These are phyloP conservation scores for Pseudogymnoascus sp. DNA, from an alignment of 2,329 filamentous ascomycete genomes.

Conservation along the genomic window DNA sequence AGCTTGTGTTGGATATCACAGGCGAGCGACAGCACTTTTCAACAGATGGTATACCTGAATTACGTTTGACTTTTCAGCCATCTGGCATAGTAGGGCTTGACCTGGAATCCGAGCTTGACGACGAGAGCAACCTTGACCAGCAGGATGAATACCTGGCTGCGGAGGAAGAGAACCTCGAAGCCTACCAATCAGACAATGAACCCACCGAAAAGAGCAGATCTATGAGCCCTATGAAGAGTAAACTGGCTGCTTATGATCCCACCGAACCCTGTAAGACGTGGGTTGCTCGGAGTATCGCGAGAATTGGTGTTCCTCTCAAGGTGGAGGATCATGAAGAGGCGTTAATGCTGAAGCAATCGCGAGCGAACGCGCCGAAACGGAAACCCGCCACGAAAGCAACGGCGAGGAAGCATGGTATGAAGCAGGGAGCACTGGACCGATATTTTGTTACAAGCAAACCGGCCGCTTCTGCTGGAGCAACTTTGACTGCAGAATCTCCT, in stretches of 20 bases:
- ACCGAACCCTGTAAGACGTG: conserved; percentile 58
- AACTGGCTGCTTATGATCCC: conserved; percentile 53
- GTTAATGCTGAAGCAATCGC: conserved; percentile 9
- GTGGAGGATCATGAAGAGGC: conserved; percentile 57
- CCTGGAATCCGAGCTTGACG: conserved; percentile 61
- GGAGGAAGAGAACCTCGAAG: conserved; percentile 42
- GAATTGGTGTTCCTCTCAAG: conserved; percentile 56
- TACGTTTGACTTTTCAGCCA: conserved; percentile 73
- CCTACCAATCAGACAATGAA: background rate
- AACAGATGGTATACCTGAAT: conserved; percentile 68
- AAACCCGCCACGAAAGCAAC: conserved; percentile 23
- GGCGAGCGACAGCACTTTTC: conserved; percentile 62
- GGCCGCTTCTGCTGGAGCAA: background rate
- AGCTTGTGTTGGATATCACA: conserved; percentile 59
- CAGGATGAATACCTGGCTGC: conserved; percentile 42
- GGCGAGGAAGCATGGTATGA: conserved; percentile 22
- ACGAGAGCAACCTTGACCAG: conserved; percentile 33
- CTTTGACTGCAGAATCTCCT: background rate
- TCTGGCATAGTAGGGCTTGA: conserved; percentile 71
- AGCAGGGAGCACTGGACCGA: conserved; percentile 28
- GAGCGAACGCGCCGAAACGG: conserved; percentile 21
- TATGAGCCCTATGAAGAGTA: conserved; percentile 29
- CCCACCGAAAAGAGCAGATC: conserved; percentile 11
- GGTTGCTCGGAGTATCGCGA: conserved; percentile 59
- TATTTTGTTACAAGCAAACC: conserved; percentile 28